Percentiles rank a stretch among this genome's conserved stretches.
Evolutionary conservation across 495 filamentous ascomycete species (phyloP).

Genomic region (Tirmania nivea): DNA sequence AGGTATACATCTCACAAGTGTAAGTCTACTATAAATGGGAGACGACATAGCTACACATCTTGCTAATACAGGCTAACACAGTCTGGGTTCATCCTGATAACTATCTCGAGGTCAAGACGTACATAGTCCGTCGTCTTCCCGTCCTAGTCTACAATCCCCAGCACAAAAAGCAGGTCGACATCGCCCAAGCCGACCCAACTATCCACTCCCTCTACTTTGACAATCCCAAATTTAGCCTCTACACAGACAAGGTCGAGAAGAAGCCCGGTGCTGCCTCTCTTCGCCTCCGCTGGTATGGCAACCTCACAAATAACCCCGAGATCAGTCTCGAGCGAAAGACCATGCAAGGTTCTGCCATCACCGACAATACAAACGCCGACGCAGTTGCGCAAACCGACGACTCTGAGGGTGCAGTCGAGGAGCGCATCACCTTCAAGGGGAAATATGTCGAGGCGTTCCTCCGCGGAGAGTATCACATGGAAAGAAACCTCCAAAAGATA

Average conservation of each 20-base stretch:
- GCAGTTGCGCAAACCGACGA: slow-evolving; percentile 16
- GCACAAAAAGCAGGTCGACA: slow-evolving; percentile 53
- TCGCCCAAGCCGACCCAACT: slow-evolving; percentile 58
- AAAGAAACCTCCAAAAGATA: slow-evolving; percentile 71
- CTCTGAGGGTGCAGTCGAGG: slow-evolving; percentile 31
- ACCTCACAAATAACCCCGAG: slow-evolving; percentile 52
- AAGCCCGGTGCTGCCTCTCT: slow-evolving; percentile 60
- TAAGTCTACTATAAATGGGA: slow-evolving; percentile 13
- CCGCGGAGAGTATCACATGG: slow-evolving; percentile 70
- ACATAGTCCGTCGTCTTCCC: slow-evolving; percentile 71
- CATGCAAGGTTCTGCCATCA: slow-evolving; percentile 18
- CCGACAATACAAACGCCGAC: slow-evolving; percentile 45
- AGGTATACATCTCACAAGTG: slow-evolving; percentile 83
- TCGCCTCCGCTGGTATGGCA: slow-evolving; percentile 77
- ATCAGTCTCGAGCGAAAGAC: slow-evolving; percentile 80
- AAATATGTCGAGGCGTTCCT: slow-evolving; percentile 87
- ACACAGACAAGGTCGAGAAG: slow-evolving; percentile 61
- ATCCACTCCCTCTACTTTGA: slow-evolving; percentile 96
- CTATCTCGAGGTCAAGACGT: slow-evolving; percentile 84
- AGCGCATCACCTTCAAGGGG: slow-evolving; percentile 64
- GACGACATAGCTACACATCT: slow-evolving; percentile 1
- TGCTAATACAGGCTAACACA: slow-evolving; percentile 12
- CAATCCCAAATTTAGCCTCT: slow-evolving; percentile 60
- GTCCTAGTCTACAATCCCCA: slow-evolving; percentile 81
- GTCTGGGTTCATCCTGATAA: slow-evolving; percentile 95